A percentile compares a stretch with the other conserved stretches of the same genome.
Evolutionary conservation across 306 rosid species (phyloP).

Genomic region (Phaseolus lunatus): DNA sequence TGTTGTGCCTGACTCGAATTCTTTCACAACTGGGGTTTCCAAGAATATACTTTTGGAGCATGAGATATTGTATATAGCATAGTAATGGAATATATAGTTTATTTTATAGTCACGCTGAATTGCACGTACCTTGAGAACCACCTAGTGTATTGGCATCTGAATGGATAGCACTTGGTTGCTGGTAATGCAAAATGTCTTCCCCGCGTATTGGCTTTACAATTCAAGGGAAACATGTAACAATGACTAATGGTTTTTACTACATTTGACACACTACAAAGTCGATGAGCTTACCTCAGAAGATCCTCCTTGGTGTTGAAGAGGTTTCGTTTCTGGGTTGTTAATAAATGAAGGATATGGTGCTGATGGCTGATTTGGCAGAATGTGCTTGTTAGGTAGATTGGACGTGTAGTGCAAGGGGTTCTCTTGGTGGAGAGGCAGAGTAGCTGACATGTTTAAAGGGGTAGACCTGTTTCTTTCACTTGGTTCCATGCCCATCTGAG

Average conservation of each 20-base stretch:
- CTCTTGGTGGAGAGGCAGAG: constrained; percentile 63
- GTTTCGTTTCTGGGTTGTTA: constrained; percentile 56
- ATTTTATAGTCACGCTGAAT: background rate
- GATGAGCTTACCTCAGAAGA: constrained; percentile 63
- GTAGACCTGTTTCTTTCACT: constrained; percentile 63
- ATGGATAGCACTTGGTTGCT: constrained; percentile 49
- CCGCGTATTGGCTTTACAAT: constrained; percentile 52
- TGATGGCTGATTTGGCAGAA: constrained; percentile 52
- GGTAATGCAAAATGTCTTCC: constrained; percentile 56
- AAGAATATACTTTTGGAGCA: background rate
- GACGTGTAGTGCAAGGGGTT: constrained; percentile 56
- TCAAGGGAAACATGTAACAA: constrained; percentile 29
- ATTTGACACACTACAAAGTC: background rate
- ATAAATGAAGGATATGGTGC: constrained; percentile 57
- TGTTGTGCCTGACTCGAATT: constrained; percentile 44
- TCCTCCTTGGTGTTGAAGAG: constrained; percentile 50
- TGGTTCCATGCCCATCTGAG: constrained; percentile 62
- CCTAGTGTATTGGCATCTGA: constrained; percentile 55
- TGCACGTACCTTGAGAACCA: constrained; percentile 46
- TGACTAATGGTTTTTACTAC: constrained; percentile 9
- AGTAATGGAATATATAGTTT: background rate
- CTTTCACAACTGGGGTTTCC: constrained; percentile 26
- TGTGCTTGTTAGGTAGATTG: constrained; percentile 53
- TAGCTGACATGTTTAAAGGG: constrained; percentile 55
- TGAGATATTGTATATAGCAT: constrained; percentile 17